phyloP scores from a whole-genome alignment of 805 yeast species.

The Suhomyces sp. region DNA sequence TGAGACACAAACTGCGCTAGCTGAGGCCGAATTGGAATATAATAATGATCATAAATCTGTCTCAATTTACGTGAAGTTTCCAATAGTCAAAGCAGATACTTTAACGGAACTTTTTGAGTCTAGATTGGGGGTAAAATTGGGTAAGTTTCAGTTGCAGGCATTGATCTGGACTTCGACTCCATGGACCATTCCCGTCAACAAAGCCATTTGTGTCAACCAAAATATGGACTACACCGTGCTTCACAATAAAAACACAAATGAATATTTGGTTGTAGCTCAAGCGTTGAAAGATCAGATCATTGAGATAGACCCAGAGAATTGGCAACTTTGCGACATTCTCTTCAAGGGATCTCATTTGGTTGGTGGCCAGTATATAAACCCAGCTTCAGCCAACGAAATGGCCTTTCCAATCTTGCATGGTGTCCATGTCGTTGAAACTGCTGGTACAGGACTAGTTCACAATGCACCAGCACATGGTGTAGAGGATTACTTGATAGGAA shows the following conservation, averaged over 20 bases:
- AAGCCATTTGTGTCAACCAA: slow-evolving; percentile 72
- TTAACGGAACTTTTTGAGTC: slow-evolving; percentile 14
- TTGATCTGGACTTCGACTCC: slow-evolving; percentile 98
- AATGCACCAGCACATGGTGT: slow-evolving; percentile 98
- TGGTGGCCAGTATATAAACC: slow-evolving; percentile 51
- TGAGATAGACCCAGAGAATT: slow-evolving; percentile 19
- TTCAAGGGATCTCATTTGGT: slow-evolving; percentile 23
- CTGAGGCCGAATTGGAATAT: slow-evolving; percentile 95
- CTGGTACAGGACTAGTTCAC: slow-evolving; percentile 96
- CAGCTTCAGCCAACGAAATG: slow-evolving; percentile 36
- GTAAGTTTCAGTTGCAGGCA: slow-evolving; percentile 14
- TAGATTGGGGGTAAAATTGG: slow-evolving; percentile 1
- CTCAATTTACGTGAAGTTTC: slow-evolving; percentile 69
- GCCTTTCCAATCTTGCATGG: slow-evolving; percentile 69
- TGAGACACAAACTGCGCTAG: slow-evolving; percentile 89
- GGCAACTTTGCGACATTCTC: neutral
- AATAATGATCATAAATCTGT: slow-evolving; percentile 65
- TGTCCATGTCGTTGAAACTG: slow-evolving; percentile 69
- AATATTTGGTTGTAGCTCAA: slow-evolving; percentile 54
- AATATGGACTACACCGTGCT: slow-evolving; percentile 55
- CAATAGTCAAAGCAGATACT: slow-evolving; percentile 26
- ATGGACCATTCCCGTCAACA: slow-evolving; percentile 91
- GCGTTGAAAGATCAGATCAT: slow-evolving; percentile 43
- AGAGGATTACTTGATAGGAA: slow-evolving; percentile 81
- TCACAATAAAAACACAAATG: slow-evolving; percentile 28